phyloP scores from a whole-genome alignment of 2,329 filamentous ascomycete species.

The Phialocephala sp. region DNA sequence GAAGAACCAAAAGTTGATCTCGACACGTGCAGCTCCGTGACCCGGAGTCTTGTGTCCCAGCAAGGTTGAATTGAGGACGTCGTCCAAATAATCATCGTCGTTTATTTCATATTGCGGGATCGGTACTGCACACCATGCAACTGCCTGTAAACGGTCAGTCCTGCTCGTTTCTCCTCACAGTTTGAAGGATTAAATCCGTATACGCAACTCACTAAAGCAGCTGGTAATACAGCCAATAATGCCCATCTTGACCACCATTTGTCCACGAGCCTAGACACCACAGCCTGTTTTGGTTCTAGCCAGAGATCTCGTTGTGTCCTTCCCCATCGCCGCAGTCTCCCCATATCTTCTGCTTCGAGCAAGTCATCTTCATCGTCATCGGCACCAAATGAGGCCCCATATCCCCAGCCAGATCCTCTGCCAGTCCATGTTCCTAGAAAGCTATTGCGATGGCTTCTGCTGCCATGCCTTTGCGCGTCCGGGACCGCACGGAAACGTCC shows the following conservation, averaged over 20 bases:
- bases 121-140: conserved; percentile 69
- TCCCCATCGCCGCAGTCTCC: conserved; percentile 40
- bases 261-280: conserved; percentile 63
- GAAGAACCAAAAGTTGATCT: conserved; percentile 76
- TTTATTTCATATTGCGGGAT: conserved; percentile 66
- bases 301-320: conserved; percentile 57
- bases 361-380: conserved; percentile 45
- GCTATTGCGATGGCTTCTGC: conserved; percentile 33
- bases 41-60: conserved; percentile 56
- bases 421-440: conserved; percentile 25
- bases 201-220: conserved; percentile 57
- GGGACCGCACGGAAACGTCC: conserved; percentile 70
- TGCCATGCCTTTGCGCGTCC: conserved; percentile 43
- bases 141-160: conserved; percentile 51
- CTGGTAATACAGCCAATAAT: conserved; percentile 65
- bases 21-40: conserved; percentile 66
- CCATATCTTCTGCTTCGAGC: conserved; percentile 35
- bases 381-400: conserved; percentile 57
- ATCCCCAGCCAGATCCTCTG: conserved; percentile 43
- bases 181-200: background rate
- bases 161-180: background rate
- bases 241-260: conserved; percentile 69
- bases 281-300: conserved; percentile 63
- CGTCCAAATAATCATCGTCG: conserved; percentile 46
- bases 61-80: conserved; percentile 21